These are phyloP conservation scores for Brassica cretica DNA, from an alignment of 345 rosid genomes.

Conservation along the genomic window DNA sequence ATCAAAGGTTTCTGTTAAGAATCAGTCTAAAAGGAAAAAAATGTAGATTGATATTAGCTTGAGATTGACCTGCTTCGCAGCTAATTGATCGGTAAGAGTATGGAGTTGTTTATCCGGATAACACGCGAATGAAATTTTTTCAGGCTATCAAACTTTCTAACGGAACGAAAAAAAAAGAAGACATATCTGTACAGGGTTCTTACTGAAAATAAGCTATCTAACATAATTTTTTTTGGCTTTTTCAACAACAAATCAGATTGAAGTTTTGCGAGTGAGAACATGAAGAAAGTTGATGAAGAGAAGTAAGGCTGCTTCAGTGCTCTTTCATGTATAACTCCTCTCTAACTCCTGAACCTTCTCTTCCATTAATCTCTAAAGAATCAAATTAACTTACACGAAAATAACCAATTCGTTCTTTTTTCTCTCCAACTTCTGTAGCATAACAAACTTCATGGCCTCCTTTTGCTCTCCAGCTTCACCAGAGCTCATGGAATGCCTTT, in stretches of 20 bases:
- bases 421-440: slow-evolving; percentile 48
- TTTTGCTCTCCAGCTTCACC: not conserved
- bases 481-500: too few species aligned
- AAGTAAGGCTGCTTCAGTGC: slow-evolving; percentile 66
- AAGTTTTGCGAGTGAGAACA: not conserved
- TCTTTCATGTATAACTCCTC: slow-evolving; percentile 61
- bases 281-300: slow-evolving; percentile 9
- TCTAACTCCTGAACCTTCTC: slow-evolving; percentile 64
- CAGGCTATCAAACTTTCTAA: too few species aligned
- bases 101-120: slow-evolving; percentile 48
- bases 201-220: slow-evolving; percentile 16
- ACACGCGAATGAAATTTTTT: too few species aligned
- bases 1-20: not conserved
- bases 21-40: not conserved
- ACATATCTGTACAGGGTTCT: not conserved
- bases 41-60: not conserved
- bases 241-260: not conserved
- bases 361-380: slow-evolving; percentile 61
- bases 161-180: too few species aligned
- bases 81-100: slow-evolving; percentile 83
- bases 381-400: not conserved
- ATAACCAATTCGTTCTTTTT: too few species aligned
- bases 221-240: not conserved
- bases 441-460: slow-evolving; percentile 48
- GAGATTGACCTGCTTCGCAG: slow-evolving; percentile 71